Conservation (phyloP, 495 filamentous ascomycete genomes). For the Penicillium robsamsonii region DNA sequence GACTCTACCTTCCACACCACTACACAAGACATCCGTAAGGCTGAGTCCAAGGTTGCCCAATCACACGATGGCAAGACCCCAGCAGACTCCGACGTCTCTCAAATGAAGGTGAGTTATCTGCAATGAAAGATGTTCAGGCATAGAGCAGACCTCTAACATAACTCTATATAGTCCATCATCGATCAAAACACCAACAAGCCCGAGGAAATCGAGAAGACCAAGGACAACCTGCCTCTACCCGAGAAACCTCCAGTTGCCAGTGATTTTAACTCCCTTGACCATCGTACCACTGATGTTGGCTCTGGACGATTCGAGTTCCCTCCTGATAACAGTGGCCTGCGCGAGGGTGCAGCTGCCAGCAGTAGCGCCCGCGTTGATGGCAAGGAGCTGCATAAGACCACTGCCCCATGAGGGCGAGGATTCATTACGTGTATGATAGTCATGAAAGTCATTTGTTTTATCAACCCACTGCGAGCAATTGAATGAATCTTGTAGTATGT, state of each 20-base stretch:
- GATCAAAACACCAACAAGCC: constrained; percentile 54
- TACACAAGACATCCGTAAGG: constrained; percentile 50
- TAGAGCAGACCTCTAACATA: constrained; percentile 4
- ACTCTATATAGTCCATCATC: constrained; percentile 41
- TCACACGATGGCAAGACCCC: constrained; percentile 43
- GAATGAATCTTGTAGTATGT: constrained; percentile 5
- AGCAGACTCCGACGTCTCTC: constrained; percentile 46
- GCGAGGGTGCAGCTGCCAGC: constrained; percentile 60
- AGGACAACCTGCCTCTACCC: constrained; percentile 73
- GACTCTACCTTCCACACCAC: constrained; percentile 54
- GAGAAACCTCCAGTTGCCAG: constrained; percentile 68
- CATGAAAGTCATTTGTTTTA: neutral
- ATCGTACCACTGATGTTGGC: constrained; percentile 64
- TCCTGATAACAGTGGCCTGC: constrained; percentile 51
- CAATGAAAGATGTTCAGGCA: neutral
- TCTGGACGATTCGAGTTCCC: constrained; percentile 55
- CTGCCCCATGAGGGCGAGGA: neutral
- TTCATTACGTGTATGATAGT: constrained; percentile 21
- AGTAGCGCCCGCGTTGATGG: constrained; percentile 42
- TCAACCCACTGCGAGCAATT: constrained; percentile 13
- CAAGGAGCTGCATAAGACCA: too few relatives aligned
- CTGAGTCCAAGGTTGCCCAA: constrained; percentile 45
- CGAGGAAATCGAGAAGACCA: constrained; percentile 60
- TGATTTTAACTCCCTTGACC: constrained; percentile 72
- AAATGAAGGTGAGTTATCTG: constrained; percentile 40